phyloP scores from a whole-genome alignment of 495 filamentous ascomycete species.

The Ascodesmis nigricans region DNA sequence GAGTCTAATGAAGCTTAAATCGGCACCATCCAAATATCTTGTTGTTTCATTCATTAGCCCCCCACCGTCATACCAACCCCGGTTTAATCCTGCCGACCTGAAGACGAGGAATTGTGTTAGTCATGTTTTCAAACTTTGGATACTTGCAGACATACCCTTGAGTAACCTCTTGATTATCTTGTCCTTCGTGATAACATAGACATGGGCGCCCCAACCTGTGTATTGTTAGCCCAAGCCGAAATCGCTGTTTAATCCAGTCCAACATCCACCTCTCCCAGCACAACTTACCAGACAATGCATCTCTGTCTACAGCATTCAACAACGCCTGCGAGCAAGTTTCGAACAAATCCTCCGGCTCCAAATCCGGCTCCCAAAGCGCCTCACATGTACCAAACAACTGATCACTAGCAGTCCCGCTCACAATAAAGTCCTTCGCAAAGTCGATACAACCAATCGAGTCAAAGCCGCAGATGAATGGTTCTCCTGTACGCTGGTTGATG shows the following conservation, averaged over 20 bases:
- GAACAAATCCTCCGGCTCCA: constrained; percentile 84
- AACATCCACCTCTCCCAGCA: too few relatives aligned
- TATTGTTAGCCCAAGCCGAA: not conserved
- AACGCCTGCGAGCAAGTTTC: constrained; percentile 97
- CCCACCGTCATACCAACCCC: not conserved
- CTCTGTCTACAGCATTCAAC: constrained; percentile 83
- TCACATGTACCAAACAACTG: constrained; percentile 98
- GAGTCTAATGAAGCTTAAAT: too few relatives aligned
- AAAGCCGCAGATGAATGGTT: constrained; percentile 97
- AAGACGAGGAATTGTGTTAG: not conserved
- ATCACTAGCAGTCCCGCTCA: constrained; percentile 83
- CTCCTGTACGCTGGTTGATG: constrained; percentile 70
- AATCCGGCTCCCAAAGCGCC: constrained; percentile 88
- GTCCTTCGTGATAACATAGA: constrained; percentile 98
- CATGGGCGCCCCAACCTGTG: constrained; percentile 74
- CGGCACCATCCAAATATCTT: too few relatives aligned
- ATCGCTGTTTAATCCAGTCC: not conserved
- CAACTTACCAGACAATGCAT: constrained; percentile 56
- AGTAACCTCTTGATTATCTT: constrained; percentile 96
- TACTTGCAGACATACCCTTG: constrained; percentile 54
- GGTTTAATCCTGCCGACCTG: not conserved
- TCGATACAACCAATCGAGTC: constrained; percentile 99
- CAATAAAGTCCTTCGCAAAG: constrained; percentile 98
- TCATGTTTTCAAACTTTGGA: too few relatives aligned
- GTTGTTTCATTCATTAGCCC: not conserved